phyloP scores from a whole-genome alignment of 2,329 filamentous ascomycete species.

The Beauveria brongniartii region DNA sequence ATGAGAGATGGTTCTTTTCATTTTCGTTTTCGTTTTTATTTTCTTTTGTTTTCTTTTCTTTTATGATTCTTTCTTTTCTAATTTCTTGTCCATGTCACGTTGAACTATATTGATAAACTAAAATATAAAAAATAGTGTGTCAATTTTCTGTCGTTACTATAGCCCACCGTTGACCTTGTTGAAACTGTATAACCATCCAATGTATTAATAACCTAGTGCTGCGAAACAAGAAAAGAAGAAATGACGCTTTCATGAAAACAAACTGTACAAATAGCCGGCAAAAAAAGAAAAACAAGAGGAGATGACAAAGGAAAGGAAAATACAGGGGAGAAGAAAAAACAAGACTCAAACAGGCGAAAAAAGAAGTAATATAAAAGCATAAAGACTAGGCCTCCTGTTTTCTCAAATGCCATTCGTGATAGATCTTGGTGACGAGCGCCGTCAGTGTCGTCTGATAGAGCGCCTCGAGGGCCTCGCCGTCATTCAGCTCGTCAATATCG shows the following conservation, averaged over 20 bases:
- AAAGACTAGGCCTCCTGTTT: background rate
- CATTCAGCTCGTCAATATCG: slow-evolving; percentile 18
- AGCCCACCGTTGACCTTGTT: too few species aligned
- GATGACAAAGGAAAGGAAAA: background rate
- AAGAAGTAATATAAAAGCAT: background rate
- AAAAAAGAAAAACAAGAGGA: background rate
- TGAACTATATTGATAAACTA: background rate
- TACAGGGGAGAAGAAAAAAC: background rate
- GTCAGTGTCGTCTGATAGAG: background rate
- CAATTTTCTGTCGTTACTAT: too few species aligned
- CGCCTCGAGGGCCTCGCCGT: slow-evolving; percentile 4
- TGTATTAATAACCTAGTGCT: too few species aligned
- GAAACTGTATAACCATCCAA: too few species aligned
- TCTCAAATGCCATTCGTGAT: background rate
- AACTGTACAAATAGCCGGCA: too few species aligned
- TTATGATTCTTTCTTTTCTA: background rate
- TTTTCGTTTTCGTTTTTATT: too few species aligned
- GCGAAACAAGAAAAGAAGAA: too few species aligned
- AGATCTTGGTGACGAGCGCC: background rate
- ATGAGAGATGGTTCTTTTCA: background rate
- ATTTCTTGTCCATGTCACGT: background rate
- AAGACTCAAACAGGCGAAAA: too few species aligned
- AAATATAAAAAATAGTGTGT: too few species aligned
- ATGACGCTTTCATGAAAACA: too few species aligned
- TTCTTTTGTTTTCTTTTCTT: background rate